A percentile compares a stretch with the other conserved stretches of the same genome.
Evolutionary conservation across 179 eudicot genomes (phyloP).

Genomic region (Sideroxylon spinosum): DNA sequence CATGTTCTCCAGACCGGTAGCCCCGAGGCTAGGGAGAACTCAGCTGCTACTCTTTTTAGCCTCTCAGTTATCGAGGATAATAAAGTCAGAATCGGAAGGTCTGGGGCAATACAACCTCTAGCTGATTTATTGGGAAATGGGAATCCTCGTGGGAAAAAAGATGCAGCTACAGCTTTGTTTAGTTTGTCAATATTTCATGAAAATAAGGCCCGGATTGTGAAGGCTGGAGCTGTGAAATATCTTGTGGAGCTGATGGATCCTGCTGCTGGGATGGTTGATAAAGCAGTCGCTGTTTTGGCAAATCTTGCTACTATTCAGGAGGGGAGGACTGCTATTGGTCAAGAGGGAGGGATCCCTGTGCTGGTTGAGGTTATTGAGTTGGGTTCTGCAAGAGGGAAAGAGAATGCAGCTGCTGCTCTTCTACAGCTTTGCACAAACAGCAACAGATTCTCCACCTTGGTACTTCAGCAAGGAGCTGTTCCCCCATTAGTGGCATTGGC

Average conservation of each 20-base stretch:
- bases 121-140: slow-evolving; percentile 38
- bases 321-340: slow-evolving; percentile 49
- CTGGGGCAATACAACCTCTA: slow-evolving; percentile 36
- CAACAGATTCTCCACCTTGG: slow-evolving; percentile 36
- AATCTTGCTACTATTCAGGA: slow-evolving; percentile 49
- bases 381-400: slow-evolving; percentile 63
- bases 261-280: slow-evolving; percentile 57
- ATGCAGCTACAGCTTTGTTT: slow-evolving; percentile 39
- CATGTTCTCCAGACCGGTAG: slow-evolving; percentile 36
- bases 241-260: slow-evolving; percentile 60
- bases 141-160: slow-evolving; percentile 39
- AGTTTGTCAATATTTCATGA: slow-evolving; percentile 37
- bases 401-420: slow-evolving; percentile 64
- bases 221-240: slow-evolving; percentile 39
- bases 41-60: slow-evolving; percentile 44
- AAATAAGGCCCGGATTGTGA: slow-evolving; percentile 35
- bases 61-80: slow-evolving; percentile 38
- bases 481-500: slow-evolving; percentile 58
- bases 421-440: slow-evolving; percentile 46
- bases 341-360: slow-evolving; percentile 54
- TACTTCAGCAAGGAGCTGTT: slow-evolving; percentile 57
- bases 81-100: slow-evolving; percentile 31
- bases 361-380: slow-evolving; percentile 65
- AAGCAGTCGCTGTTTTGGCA: slow-evolving; percentile 57
- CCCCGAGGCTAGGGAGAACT: slow-evolving; percentile 37